Conservation (phyloP, 805 yeast species). For the Lipomyces sp. region DNA sequence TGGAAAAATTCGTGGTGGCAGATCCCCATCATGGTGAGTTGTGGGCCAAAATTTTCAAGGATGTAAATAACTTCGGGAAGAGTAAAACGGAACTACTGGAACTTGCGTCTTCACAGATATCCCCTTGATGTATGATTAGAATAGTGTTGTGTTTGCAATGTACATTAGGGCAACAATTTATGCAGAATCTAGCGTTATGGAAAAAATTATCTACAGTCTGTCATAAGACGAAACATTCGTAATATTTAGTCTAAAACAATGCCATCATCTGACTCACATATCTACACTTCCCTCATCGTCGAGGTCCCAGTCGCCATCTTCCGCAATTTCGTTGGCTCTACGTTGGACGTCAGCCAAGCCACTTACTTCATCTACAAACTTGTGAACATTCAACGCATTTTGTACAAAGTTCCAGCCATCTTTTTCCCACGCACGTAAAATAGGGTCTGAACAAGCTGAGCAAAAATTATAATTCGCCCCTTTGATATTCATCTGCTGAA, state of each 20-base stretch:
- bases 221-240: not conserved
- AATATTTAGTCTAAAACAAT: not conserved
- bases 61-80: slow-evolving; percentile 53
- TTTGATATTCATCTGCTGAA: slow-evolving; percentile 63
- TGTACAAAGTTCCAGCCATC: slow-evolving; percentile 83
- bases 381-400: slow-evolving; percentile 66
- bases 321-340: slow-evolving; percentile 60
- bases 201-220: not conserved
- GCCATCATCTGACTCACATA: not conserved
- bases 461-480: slow-evolving; percentile 79
- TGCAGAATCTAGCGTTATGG: not conserved
- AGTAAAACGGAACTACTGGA: slow-evolving; percentile 50
- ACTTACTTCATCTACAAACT: slow-evolving; percentile 73
- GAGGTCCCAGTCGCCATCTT: slow-evolving; percentile 37
- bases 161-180: not conserved
- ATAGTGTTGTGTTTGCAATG: not conserved
- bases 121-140: not conserved
- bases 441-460: slow-evolving; percentile 78
- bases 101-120: slow-evolving; percentile 13
- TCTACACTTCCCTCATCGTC: slow-evolving; percentile 25
- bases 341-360: slow-evolving; percentile 78
- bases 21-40: slow-evolving; percentile 65
- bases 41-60: slow-evolving; percentile 62
- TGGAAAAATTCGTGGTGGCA: slow-evolving; percentile 49
- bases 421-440: slow-evolving; percentile 56